A percentile compares a stretch with the other conserved stretches of the same genome.
Conservation (phyloP, 345 rosid genomes). For the Odontarrhena argentea region DNA sequence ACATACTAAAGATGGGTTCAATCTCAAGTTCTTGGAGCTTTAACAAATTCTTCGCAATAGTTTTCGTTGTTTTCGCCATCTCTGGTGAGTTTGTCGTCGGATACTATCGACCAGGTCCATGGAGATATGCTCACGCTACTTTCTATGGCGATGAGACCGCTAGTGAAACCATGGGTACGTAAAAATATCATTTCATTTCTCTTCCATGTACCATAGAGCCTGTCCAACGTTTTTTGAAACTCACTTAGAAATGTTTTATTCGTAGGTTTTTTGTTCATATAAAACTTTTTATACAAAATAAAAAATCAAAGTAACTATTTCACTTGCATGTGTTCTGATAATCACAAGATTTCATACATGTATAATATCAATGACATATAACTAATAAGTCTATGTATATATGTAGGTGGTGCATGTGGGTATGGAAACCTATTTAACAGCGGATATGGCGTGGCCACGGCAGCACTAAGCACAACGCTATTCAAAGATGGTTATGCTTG, state of each 20-base stretch:
- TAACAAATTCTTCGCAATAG: conserved; percentile 34
- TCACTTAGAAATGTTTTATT: not conserved
- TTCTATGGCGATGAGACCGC: conserved; percentile 71
- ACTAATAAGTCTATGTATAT: not conserved
- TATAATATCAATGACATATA: not conserved
- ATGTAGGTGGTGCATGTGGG: conserved; percentile 92
- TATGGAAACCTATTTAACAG: conserved; percentile 69
- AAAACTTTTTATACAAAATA: too few relatives aligned
- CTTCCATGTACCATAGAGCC: conserved; percentile 1
- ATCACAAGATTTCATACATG: not conserved
- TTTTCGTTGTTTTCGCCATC: conserved; percentile 33
- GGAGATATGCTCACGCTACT: conserved; percentile 69
- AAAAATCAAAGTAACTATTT: not conserved
- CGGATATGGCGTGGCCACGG: conserved; percentile 74
- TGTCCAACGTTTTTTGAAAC: not conserved
- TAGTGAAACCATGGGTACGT: conserved; percentile 66
- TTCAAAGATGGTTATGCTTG: conserved; percentile 84
- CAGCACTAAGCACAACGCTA: conserved; percentile 72
- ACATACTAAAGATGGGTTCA: conserved; percentile 24
- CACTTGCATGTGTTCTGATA: not conserved
- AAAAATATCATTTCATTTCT: not conserved
- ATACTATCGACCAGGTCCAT: conserved; percentile 53
- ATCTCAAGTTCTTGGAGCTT: conserved; percentile 49
- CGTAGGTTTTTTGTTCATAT: not conserved
- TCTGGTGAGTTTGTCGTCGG: conserved; percentile 29